Conservation (phyloP, 2,329 filamentous ascomycete genomes). For the Huntiella abstrusa region DNA sequence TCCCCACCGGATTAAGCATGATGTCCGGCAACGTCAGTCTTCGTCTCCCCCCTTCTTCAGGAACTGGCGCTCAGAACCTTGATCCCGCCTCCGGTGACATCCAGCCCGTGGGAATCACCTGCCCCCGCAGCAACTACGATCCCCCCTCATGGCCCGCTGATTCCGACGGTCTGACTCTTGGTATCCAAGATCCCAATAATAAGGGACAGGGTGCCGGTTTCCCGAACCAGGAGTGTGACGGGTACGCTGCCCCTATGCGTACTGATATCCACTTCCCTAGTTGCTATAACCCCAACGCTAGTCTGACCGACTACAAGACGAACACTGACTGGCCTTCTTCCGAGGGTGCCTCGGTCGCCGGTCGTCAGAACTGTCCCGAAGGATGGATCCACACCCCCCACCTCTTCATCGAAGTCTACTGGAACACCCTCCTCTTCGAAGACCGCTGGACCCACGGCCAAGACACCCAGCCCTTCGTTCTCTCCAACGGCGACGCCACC, state of each 20-base stretch:
- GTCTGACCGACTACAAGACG: conserved; percentile 37
- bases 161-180: conserved; percentile 36
- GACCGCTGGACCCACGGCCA: conserved; percentile 34
- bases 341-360: conserved; percentile 22
- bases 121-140: conserved; percentile 33
- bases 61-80: conserved; percentile 26
- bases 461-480: conserved; percentile 41
- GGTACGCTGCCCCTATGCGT: conserved; percentile 39
- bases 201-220: conserved; percentile 43
- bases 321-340: conserved; percentile 47
- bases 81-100: conserved; percentile 32
- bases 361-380: conserved; percentile 33
- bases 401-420: conserved; percentile 41
- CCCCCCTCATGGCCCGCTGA: conserved; percentile 32
- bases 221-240: conserved; percentile 50
- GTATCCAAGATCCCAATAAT: conserved; percentile 35
- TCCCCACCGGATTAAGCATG: conserved; percentile 54
- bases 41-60: conserved; percentile 36
- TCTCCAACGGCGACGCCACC: conserved; percentile 49
- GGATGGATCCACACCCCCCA: conserved; percentile 37
- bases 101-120: conserved; percentile 40
- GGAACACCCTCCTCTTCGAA: conserved; percentile 34
- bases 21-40: conserved; percentile 43
- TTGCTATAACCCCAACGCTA: conserved; percentile 49
- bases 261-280: conserved; percentile 54